Percentiles rank a stretch among this genome's conserved stretches.
These are phyloP conservation scores for Sisymbrium altissimum DNA, from an alignment of 345 rosid genomes.

Conservation along the genomic window DNA sequence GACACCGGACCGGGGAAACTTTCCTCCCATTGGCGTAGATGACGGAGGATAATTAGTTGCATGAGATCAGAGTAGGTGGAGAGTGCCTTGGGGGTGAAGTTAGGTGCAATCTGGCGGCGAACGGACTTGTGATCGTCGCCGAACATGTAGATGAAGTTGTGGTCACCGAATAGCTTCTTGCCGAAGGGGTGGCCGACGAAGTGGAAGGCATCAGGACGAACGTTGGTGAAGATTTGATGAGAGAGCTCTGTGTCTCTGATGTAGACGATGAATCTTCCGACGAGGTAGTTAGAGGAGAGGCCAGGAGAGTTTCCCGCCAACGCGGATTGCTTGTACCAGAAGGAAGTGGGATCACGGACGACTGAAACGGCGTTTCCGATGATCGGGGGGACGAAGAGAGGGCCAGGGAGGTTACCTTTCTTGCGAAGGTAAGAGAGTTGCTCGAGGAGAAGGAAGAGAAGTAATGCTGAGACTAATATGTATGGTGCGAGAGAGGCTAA, in stretches of 20 bases:
- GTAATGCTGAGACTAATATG: slow-evolving; percentile 29
- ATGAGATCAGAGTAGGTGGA: slow-evolving; percentile 62
- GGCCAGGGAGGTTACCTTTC: slow-evolving; percentile 64
- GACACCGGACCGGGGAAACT: slow-evolving; percentile 31
- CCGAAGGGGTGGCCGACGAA: slow-evolving; percentile 87
- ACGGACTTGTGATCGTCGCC: slow-evolving; percentile 83
- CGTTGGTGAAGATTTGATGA: slow-evolving; percentile 66
- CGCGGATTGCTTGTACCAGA: slow-evolving; percentile 65
- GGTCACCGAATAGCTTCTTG: slow-evolving; percentile 78
- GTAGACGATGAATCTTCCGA: slow-evolving; percentile 69
- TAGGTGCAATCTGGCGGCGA: slow-evolving; percentile 79
- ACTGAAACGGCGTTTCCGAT: slow-evolving; percentile 58
- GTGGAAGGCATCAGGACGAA: slow-evolving; percentile 75
- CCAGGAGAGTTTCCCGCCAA: slow-evolving; percentile 38
- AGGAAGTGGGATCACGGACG: slow-evolving; percentile 54
- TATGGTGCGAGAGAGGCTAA: slow-evolving; percentile 26
- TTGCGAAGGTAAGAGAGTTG: slow-evolving; percentile 57
- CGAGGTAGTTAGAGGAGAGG: slow-evolving; percentile 59
- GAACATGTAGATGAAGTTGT: slow-evolving; percentile 76
- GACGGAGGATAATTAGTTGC: slow-evolving; percentile 63
- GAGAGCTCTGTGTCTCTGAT: slow-evolving; percentile 61
- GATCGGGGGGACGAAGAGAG: slow-evolving; percentile 53
- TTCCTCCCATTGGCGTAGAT: slow-evolving; percentile 52
- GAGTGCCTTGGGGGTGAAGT: slow-evolving; percentile 70
- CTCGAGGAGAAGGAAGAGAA: slow-evolving; percentile 43